Base-by-base conservation (phyloP, 768 basidiomycete genomes). In the Amanita muscaria region DNA sequence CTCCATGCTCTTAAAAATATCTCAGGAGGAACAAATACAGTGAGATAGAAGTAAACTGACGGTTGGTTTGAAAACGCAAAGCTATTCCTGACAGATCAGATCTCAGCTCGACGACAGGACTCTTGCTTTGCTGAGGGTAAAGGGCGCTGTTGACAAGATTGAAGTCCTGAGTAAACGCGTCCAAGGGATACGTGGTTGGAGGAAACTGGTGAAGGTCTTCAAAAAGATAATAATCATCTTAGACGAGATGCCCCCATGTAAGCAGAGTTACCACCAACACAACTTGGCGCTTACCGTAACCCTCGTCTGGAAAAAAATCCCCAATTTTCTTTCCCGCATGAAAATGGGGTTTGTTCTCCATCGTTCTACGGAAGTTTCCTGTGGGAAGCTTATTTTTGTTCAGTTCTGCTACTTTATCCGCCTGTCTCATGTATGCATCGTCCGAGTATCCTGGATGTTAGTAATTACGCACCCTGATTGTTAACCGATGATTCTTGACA, bases 141-240 rank as follows among this genome's bases (percentile, higher is more conserved):
- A 62, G 66, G 41, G 76, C 50, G 44, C 72, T 67, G 29, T 64
- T 58, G 43, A 78, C 47, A n/a, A 77, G 60, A 56, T 83, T 67
- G 14, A 73, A 53, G 10, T 63, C 42, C 1, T 66, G 59, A 22
- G 61, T 60, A 46, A 80, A 68, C 15, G 65, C 60, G 10, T 63
- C 46, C 10, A 66, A 49, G 5, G 73, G 62, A 22, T 83, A 58
- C 24, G 77, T 73, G 24, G 69, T 73, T 4, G 77, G 77, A 1
- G 68, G 60, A 16, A 31, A 21, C 12, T 21, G n/a, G 14, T 31
- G 21, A 21, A 23, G 6, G 18, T 19, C 60, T 27, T 61, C 55
- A 58, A 86, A 69, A 4, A 74, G 49, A 59, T 83, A 86, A 60
- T 74, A 86, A 55, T 82, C 73, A 54, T 86, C 83, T 83, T 5